Conservation (phyloP, 164 flowering plant genomes). For the Stephania yunnanensis region DNA sequence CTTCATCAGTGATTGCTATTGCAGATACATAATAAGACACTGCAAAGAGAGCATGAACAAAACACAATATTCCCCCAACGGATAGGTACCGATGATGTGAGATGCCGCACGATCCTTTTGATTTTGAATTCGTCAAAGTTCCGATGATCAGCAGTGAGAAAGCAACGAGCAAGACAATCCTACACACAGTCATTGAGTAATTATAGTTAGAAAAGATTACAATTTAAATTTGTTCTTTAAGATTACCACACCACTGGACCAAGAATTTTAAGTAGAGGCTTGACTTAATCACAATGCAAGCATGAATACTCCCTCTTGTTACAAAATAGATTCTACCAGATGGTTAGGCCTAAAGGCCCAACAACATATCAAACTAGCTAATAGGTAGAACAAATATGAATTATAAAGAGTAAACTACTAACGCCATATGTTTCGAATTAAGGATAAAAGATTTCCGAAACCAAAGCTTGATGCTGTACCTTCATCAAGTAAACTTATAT, state of each 20-base stretch:
- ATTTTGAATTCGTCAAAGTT: slow-evolving; percentile 56
- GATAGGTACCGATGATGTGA: slow-evolving; percentile 67
- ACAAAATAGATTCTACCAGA: no score
- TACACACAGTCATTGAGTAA: slow-evolving; percentile 17
- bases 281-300: no score
- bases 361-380: background rate
- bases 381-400: no score
- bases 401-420: background rate
- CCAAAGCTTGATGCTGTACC: no score
- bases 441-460: no score
- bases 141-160: slow-evolving; percentile 59
- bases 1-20: slow-evolving; percentile 26
- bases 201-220: no score
- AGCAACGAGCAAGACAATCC: slow-evolving; percentile 68
- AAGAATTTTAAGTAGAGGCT: background rate
- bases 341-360: background rate
- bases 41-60: slow-evolving; percentile 69
- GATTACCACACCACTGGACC: background rate
- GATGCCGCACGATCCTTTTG: slow-evolving; percentile 69
- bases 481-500: no score
- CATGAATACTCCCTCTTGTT: no score
- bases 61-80: slow-evolving; percentile 76
- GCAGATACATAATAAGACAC: slow-evolving; percentile 64
- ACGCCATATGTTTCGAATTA: no score
- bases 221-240: background rate